A percentile compares a stretch with the other conserved stretches of the same genome.
phyloP scores from a whole-genome alignment of 768 basidiomycete genomes.

The Termitomyces bulborhizus region DNA sequence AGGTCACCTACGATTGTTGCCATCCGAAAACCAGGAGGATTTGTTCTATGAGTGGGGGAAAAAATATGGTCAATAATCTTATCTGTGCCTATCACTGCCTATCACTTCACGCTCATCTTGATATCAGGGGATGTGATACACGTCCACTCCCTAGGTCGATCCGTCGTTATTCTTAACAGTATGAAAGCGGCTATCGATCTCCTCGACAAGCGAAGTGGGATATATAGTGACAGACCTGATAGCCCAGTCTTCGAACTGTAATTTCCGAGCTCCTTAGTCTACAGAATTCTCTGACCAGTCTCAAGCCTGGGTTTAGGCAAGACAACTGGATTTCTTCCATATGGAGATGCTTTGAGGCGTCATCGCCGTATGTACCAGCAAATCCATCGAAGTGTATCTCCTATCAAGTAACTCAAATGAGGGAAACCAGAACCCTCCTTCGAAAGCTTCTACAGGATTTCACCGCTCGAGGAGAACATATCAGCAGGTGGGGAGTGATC shows the following conservation, averaged over 20 bases:
- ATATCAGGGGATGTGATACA: constrained; percentile 11
- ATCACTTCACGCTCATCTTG: neutral
- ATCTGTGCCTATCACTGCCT: too few relatives aligned
- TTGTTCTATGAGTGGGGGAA: constrained; percentile 10
- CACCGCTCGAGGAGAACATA: constrained; percentile 18
- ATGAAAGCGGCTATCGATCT: constrained; percentile 11
- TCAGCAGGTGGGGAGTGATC: constrained; percentile 20
- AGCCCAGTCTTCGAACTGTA: constrained; percentile 16
- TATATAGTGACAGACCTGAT: constrained; percentile 12
- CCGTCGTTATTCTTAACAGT: constrained; percentile 14
- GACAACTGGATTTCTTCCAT: constrained; percentile 7
- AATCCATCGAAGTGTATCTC: constrained; percentile 8
- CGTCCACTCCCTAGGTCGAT: constrained; percentile 5
- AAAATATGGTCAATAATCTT: too few relatives aligned
- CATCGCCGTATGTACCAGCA: constrained; percentile 15
- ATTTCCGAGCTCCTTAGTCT: neutral
- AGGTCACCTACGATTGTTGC: constrained; percentile 12
- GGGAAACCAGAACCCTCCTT: constrained; percentile 24
- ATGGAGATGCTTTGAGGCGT: constrained; percentile 13
- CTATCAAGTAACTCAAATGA: constrained; percentile 19
- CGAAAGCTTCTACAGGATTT: constrained; percentile 20
- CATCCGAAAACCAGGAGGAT: constrained; percentile 6
- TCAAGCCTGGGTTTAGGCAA: constrained; percentile 12
- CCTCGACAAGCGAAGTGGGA: constrained; percentile 11
- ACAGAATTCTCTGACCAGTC: neutral